Percentiles rank a stretch among this genome's conserved stretches.
These are phyloP conservation scores for Pachyrhizus erosus DNA, from an alignment of 306 rosid genomes.

Conservation along the genomic window DNA sequence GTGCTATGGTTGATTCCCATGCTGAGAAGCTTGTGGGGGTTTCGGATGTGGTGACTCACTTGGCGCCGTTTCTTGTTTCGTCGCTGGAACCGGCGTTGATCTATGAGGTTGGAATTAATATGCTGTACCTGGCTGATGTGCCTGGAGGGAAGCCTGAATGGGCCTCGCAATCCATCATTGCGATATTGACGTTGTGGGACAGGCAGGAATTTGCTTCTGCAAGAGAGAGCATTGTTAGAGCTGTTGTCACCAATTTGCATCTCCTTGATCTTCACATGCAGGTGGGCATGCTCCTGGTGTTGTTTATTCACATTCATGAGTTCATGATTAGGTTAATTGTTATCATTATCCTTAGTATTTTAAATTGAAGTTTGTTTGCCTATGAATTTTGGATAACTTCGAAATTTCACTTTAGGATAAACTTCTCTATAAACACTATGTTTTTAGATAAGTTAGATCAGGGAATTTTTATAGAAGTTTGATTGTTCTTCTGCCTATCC, in stretches of 20 bases:
- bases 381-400: not conserved
- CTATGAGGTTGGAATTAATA: conserved; percentile 91
- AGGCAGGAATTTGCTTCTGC: conserved; percentile 96
- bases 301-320: conserved; percentile 18
- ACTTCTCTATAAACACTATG: too few relatives aligned
- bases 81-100: conserved; percentile 96
- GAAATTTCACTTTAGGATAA: too few relatives aligned
- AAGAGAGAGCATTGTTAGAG: conserved; percentile 93
- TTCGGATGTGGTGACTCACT: conserved; percentile 89
- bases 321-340: not conserved
- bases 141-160: conserved; percentile 99
- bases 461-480: not conserved
- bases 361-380: not conserved
- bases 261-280: conserved; percentile 99
- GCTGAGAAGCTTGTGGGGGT: conserved; percentile 92
- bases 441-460: too few relatives aligned
- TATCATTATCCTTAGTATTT: not conserved
- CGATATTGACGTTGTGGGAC: conserved; percentile 96
- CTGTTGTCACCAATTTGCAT: conserved; percentile 94
- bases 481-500: not conserved
- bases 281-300: conserved; percentile 52
- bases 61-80: conserved; percentile 91
- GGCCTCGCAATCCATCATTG: conserved; percentile 95
- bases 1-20: conserved; percentile 60
- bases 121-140: conserved; percentile 97